These are phyloP conservation scores for Taxillus chinensis DNA, from an alignment of 164 flowering plant genomes.

Conservation along the genomic window DNA sequence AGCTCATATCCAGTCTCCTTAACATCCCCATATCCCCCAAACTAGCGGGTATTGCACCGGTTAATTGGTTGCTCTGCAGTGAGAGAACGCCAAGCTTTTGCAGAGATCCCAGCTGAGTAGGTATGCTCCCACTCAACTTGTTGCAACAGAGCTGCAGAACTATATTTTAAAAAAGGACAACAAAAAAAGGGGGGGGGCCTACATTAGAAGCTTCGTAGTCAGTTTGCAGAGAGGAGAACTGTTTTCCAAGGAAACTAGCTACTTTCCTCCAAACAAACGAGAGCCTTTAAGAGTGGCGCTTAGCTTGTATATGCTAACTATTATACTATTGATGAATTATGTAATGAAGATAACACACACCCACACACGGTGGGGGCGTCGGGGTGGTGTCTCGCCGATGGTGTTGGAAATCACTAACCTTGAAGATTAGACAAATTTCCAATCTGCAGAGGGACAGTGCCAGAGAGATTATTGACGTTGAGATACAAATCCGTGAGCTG, in stretches of 20 bases:
- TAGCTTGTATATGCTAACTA: too few species aligned
- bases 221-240: too few species aligned
- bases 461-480: slow-evolving; percentile 72
- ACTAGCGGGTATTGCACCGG: slow-evolving; percentile 86
- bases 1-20: slow-evolving; percentile 80
- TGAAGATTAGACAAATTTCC: slow-evolving; percentile 68
- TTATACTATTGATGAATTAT: too few species aligned
- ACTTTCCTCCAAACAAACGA: too few species aligned
- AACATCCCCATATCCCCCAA: slow-evolving; percentile 55
- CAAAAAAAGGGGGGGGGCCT: neutral
- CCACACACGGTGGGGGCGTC: too few species aligned
- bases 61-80: slow-evolving; percentile 54
- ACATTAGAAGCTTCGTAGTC: too few species aligned
- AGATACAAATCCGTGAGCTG: slow-evolving; percentile 79
- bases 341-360: too few species aligned
- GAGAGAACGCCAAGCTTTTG: slow-evolving; percentile 70
- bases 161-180: slow-evolving; percentile 24
- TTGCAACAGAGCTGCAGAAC: slow-evolving; percentile 92
- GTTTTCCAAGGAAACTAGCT: too few species aligned
- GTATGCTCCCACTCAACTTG: slow-evolving; percentile 70
- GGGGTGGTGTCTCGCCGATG: too few species aligned
- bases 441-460: slow-evolving; percentile 57
- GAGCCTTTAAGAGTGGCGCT: too few species aligned
- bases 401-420: slow-evolving; percentile 35
- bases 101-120: slow-evolving; percentile 63